Evolutionary conservation across 2,329 filamentous ascomycete species (phyloP).

Genomic region (Xylaria sp.): DNA sequence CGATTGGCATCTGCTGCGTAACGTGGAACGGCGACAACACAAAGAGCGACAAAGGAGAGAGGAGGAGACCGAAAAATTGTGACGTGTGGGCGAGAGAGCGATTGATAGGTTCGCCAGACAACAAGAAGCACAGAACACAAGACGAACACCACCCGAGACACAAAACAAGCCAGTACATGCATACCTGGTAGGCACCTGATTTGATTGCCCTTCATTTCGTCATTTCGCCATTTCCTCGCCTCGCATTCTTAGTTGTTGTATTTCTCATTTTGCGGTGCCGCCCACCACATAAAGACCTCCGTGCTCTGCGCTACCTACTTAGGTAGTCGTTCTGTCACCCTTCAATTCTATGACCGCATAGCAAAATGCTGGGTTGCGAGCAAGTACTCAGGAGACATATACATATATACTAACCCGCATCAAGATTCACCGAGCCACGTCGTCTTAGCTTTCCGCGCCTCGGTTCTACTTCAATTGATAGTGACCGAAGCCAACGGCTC

Average conservation of each 20-base stretch:
- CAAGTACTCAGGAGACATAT: background rate
- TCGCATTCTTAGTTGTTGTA: background rate
- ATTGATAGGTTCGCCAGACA: background rate
- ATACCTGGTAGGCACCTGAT: slow-evolving; percentile 9
- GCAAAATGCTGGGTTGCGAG: background rate
- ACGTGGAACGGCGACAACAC: background rate
- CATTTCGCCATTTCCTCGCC: background rate
- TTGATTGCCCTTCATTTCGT: slow-evolving; percentile 19
- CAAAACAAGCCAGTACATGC: slow-evolving; percentile 13
- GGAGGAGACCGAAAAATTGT: background rate
- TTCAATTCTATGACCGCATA: background rate
- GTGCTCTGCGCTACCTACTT: background rate
- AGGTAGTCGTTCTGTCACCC: background rate
- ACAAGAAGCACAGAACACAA: background rate
- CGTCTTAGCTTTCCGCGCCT: slow-evolving; percentile 5
- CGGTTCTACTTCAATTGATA: background rate
- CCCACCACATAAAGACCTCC: background rate
- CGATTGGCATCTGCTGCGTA: background rate
- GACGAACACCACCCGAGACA: slow-evolving; percentile 11
- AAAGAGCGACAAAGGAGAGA: background rate
- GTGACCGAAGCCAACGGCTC: slow-evolving; percentile 17
- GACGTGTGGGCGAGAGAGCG: background rate
- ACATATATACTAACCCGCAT: slow-evolving; percentile 11
- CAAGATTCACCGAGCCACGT: background rate
- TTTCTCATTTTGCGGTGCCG: background rate